Evolutionary conservation across 768 basidiomycete genomes (phyloP).

Genomic region (Rhodosporidiobolus sp.): DNA sequence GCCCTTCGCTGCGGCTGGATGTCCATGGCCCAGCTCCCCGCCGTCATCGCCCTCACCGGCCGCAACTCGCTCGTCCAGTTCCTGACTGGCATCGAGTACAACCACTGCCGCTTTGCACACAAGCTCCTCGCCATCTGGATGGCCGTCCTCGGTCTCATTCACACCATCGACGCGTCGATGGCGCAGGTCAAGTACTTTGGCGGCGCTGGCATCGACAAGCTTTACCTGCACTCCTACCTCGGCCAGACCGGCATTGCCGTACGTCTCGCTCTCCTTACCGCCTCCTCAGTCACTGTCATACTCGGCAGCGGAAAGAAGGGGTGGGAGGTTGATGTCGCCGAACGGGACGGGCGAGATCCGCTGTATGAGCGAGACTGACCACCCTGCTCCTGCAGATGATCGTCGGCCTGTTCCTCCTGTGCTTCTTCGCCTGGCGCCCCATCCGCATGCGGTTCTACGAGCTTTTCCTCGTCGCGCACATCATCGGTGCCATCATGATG

Average conservation of each 20-base stretch:
- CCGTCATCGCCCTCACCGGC: constrained; percentile 31
- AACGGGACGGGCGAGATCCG: too few relatives aligned
- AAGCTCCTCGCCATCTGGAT: constrained; percentile 28
- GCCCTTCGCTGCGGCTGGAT: constrained; percentile 33
- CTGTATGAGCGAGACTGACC: neutral
- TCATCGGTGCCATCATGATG: constrained; percentile 22
- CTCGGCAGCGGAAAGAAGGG: too few relatives aligned
- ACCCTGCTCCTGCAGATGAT: constrained; percentile 3
- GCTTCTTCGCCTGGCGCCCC: constrained; percentile 24
- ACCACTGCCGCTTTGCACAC: constrained; percentile 31
- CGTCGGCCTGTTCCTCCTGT: constrained; percentile 30
- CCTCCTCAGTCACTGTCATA: too few relatives aligned
- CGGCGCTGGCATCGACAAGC: constrained; percentile 7
- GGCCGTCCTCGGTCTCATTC: constrained; percentile 19
- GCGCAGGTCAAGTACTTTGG: constrained; percentile 19
- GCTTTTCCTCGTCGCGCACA: constrained; percentile 31
- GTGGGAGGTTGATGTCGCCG: too few relatives aligned
- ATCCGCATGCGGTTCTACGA: constrained; percentile 30
- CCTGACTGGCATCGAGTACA: constrained; percentile 36
- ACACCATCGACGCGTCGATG: constrained; percentile 27
- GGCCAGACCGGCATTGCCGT: constrained; percentile 30
- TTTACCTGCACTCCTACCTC: constrained; percentile 29
- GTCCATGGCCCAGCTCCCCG: constrained; percentile 33
- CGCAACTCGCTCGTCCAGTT: constrained; percentile 36
- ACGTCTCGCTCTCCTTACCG: neutral